These are phyloP conservation scores for Mrakia hoshinonis DNA, from an alignment of 768 basidiomycete genomes.

Conservation along the genomic window DNA sequence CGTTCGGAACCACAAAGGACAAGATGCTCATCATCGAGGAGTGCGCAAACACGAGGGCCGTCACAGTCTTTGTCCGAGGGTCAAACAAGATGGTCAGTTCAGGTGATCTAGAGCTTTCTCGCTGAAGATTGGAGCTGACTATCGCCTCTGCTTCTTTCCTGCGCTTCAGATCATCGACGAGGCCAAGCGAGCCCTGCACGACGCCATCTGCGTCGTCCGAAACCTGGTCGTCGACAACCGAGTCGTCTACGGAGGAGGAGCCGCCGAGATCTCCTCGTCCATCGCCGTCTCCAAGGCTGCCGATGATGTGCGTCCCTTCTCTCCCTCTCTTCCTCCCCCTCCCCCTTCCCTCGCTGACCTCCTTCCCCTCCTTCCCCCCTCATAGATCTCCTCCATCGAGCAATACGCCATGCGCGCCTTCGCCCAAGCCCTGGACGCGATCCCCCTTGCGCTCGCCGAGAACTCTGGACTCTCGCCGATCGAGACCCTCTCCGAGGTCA, in stretches of 20 bases:
- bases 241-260: conserved; percentile 96
- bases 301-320: conserved; percentile 58
- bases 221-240: conserved; percentile 91
- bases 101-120: conserved; percentile 11
- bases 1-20: conserved; percentile 95
- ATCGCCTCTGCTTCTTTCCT: neutral
- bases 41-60: conserved; percentile 90
- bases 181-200: conserved; percentile 93
- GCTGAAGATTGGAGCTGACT: neutral
- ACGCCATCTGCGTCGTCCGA: conserved; percentile 93
- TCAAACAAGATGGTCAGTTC: conserved; percentile 90
- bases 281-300: conserved; percentile 89
- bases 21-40: conserved; percentile 99
- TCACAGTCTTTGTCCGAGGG: conserved; percentile 93
- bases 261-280: conserved; percentile 91
- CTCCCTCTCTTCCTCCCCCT: neutral
- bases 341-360: neutral
- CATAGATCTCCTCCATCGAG: conserved; percentile 86
- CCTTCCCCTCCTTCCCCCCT: neutral
- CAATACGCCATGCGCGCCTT: conserved; percentile 99
- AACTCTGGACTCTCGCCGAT: conserved; percentile 96
- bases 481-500: conserved; percentile 90
- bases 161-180: conserved; percentile 84
- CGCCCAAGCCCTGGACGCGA: conserved; percentile 83
- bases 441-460: conserved; percentile 92